phyloP scores from a whole-genome alignment of 169 alveolate genomes.

The Plasmodium sp. region DNA sequence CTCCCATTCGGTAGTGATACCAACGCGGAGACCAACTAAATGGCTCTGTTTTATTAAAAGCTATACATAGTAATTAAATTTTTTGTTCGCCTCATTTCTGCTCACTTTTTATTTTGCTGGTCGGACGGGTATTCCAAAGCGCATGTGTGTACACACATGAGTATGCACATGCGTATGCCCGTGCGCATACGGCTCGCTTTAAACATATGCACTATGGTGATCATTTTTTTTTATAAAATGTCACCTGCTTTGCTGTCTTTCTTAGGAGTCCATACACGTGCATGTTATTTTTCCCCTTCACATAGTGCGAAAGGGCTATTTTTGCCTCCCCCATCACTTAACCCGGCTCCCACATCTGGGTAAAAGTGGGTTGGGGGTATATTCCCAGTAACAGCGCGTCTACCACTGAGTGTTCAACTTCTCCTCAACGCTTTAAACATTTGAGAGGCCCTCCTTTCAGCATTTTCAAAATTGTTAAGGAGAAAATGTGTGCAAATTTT shows the following conservation, averaged over 20 bases:
- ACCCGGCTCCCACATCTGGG: neutral
- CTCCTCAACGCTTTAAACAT: neutral
- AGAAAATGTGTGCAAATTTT: neutral
- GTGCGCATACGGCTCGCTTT: neutral
- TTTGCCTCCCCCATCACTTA: neutral
- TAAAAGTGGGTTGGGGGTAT: neutral
- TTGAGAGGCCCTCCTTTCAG: neutral
- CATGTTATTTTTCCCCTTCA: neutral
- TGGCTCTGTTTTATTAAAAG: neutral
- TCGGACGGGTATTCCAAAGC: neutral
- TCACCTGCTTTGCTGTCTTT: neutral
- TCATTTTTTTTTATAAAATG: neutral
- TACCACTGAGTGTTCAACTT: slow-evolving; percentile 1
- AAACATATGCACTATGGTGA: neutral
- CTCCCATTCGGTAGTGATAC: neutral
- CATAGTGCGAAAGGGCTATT: neutral
- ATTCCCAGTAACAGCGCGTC: neutral
- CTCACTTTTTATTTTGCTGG: neutral
- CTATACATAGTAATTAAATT: neutral
- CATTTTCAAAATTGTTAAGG: neutral
- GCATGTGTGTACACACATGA: neutral
- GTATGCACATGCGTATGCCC: neutral
- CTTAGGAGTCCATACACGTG: neutral
- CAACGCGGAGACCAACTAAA: neutral
- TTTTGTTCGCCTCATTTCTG: neutral